phyloP scores from a whole-genome alignment of 345 rosid species.

The Hibiscus trionum region DNA sequence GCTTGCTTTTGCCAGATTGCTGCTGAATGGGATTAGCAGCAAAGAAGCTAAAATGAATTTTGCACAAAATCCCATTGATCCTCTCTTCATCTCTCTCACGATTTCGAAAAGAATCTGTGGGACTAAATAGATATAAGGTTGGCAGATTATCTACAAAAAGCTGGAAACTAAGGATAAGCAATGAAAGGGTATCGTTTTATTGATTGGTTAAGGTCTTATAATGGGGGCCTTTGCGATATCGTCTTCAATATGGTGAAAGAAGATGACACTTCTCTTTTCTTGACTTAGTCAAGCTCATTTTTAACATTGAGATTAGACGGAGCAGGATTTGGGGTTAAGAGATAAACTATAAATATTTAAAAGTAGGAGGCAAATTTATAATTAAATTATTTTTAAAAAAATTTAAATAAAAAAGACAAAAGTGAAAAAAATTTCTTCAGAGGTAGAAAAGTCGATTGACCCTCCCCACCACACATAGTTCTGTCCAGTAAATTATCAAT shows the following conservation, averaged over 20 bases:
- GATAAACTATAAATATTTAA: no score
- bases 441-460: no score
- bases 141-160: not conserved
- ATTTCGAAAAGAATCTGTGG: not conserved
- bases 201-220: not conserved
- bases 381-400: no score
- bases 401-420: no score
- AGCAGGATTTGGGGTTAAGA: no score
- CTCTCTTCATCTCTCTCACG: not conserved
- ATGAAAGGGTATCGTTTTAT: not conserved
- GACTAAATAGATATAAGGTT: not conserved
- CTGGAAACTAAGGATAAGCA: not conserved
- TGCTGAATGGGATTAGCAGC: not conserved
- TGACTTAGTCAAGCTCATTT: not conserved
- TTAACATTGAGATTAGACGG: not conserved
- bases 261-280: not conserved
- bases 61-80: not conserved
- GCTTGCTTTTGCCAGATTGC: not conserved
- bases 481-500: not conserved
- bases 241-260: not conserved
- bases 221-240: not conserved
- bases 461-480: no score
- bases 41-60: not conserved
- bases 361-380: no score
- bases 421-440: no score